These are phyloP conservation scores for Phytophthora ramorum DNA, from an alignment of 352 stramenopile genomes.

Conservation along the genomic window DNA sequence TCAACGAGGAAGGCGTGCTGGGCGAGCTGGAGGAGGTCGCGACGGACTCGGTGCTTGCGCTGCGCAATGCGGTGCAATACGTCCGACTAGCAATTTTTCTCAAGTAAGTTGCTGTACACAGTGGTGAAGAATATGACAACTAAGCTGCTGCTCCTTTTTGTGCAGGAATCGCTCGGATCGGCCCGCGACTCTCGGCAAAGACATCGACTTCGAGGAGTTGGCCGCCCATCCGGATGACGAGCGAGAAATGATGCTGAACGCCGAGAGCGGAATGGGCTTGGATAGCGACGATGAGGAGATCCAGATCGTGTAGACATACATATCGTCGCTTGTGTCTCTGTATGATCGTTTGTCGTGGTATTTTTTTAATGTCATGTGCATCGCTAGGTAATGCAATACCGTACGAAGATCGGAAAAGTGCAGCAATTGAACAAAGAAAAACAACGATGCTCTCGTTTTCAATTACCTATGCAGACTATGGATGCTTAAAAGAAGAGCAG, in stretches of 20 bases:
- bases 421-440: conserved; percentile 9
- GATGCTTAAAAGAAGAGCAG: conserved; percentile 81
- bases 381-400: conserved; percentile 26
- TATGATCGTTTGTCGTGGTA: conserved; percentile 15
- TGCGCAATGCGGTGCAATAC: conserved; percentile 86
- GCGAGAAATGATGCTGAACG: conserved; percentile 60
- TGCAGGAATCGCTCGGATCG: conserved; percentile 65
- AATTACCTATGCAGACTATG: conserved; percentile 25
- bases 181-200: conserved; percentile 51
- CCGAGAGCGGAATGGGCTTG: conserved; percentile 47
- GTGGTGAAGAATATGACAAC: neutral
- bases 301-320: conserved; percentile 42
- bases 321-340: conserved; percentile 15
- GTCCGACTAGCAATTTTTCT: conserved; percentile 85
- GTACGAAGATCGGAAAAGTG: neutral
- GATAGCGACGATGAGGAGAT: conserved; percentile 46
- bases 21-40: conserved; percentile 87
- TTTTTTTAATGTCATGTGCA: conserved; percentile 28
- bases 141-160: neutral
- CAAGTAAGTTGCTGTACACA: conserved; percentile 49
- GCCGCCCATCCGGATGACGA: conserved; percentile 45
- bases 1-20: conserved; percentile 83
- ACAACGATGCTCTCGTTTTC: conserved; percentile 25
- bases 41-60: conserved; percentile 73
- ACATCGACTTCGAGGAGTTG: conserved; percentile 71